Evolutionary conservation across 176 grass and related monocot species (phyloP), one percentile per base, ranked within the genome.

Genomic region (Carex myosuroides): DNA sequence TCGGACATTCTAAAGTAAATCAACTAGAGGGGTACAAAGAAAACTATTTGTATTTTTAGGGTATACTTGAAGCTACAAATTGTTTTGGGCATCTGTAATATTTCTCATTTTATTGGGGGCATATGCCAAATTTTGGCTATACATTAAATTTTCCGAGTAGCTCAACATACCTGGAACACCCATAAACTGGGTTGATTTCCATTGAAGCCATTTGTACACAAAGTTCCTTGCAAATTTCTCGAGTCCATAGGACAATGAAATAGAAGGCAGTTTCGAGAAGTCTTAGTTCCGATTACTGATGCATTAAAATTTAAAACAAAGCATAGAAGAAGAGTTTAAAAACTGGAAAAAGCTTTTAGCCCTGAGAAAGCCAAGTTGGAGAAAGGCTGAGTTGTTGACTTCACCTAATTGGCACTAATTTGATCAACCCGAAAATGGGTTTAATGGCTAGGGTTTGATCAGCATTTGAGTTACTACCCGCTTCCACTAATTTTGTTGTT

Each of bases 141-240:
- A 32, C 46, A 76, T 76, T 22, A 76, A 29, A 30, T 30, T 16
- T 56, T 55, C 22, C 48, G 2, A 41, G 37, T 39, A 48, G 30
- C 66, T 17, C 35, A 61, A 74, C 20, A 82, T 81, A 98, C 95
- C 95, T 98, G 95, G 50, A 98, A 79, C 69, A 81, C 74, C 95
- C 95, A 98, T 73, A 94, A 86, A 85, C 95, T 94, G 17, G 88
- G 86, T 56, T 60, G 85, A 87, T 90, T 89, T 29, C 95, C 92
- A 54, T 85, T 89, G 64, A 94, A 94, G 41, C 95, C 95, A 85
- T 89, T 94, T 84, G 88, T 91, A 67, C 74, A 86, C 86, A 93
- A 93, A 58, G 56, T 48, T 16, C 81, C 86, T 4, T 90, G 90
- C 86, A 98, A 84, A 90, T 91, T 85, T 82, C 82, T 62, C 6